Evolutionary conservation across 2,329 filamentous ascomycete genomes (phyloP), one percentile per base, ranked within the genome.

Genomic region (Scedosporium boydii): DNA sequence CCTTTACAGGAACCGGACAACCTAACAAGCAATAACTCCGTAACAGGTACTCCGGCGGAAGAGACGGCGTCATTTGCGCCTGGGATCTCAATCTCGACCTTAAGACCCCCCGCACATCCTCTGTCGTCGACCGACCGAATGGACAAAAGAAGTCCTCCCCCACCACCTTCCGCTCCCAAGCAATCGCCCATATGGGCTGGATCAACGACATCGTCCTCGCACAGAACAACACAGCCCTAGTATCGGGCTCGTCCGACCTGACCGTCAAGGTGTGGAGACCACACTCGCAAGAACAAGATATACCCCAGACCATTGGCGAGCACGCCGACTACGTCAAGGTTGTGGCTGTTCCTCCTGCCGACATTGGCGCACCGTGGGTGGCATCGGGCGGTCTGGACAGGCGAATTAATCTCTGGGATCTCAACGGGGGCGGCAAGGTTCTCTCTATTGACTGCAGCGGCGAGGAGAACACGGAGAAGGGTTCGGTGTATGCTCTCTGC

Each of bases 271-370:
- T 96, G 69, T 97, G 93, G 95, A 85, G 93, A 62, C 93, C 93
- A 6, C 79, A 86, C 65, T 82, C 83, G 10, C 70, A 77, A 26
- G 78, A 84, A 62, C 83, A 85, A 64, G 65, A 71, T 41, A 70
- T 70, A 58, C 71, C 75, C 26, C 81, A 87, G 59, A 91, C 90
- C 51, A 93, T 99, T 70, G 95, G 95, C 66, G 87, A 93, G 69
- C 95, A 99, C 75, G 88, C 87, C 69, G 95, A 99, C 79, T 99
- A 98, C 72, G 93, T 96, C 71, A 99, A 98, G 76, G 93, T 91
- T 68, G 83, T 99, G 44, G 91, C 93, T 18, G 89, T 90, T 6
- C 91, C 93, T 7, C 71, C 78, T 68, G 70, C 72, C 53, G 81
- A 84, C 67, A 76, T 80, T 51, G 80, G 85, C 48, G 83, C 86